These are phyloP conservation scores for Termitomyces bulborhizus DNA, from an alignment of 768 basidiomycete species.

Conservation along the genomic window DNA sequence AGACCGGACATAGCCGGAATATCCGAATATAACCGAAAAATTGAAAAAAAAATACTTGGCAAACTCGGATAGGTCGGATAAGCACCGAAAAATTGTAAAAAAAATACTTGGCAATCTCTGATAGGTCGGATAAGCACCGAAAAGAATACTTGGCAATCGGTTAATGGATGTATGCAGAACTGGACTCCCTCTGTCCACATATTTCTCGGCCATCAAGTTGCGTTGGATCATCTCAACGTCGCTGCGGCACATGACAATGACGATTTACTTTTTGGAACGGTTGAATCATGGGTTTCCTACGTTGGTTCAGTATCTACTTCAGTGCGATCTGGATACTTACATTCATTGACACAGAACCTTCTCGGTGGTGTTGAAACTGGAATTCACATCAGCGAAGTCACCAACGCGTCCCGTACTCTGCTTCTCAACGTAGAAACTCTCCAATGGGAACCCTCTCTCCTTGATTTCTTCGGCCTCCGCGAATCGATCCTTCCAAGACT, in stretches of 20 bases:
- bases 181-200: constrained; percentile 92
- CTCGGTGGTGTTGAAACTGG: constrained; percentile 68
- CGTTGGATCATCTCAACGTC: constrained; percentile 82
- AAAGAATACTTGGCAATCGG: no score
- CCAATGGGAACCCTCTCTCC: constrained; percentile 75
- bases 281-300: constrained; percentile 95
- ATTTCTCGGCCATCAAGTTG: constrained; percentile 95
- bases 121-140: no score
- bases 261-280: constrained; percentile 86
- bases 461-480: constrained; percentile 84
- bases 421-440: constrained; percentile 80
- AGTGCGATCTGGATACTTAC: constrained; percentile 7
- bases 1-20: no score
- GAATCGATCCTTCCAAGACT: constrained; percentile 76
- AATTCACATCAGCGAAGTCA: constrained; percentile 85
- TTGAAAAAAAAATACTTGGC: no score
- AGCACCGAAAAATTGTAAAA: no score
- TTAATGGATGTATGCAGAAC: constrained; percentile 43
- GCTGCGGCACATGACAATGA: constrained; percentile 72
- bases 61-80: no score
- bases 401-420: constrained; percentile 95
- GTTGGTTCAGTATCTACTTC: constrained; percentile 32
- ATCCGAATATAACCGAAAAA: no score
- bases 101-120: no score
- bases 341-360: constrained; percentile 49